phyloP scores from a whole-genome alignment of 75 land plant genomes.

The Pinus albicaulis region DNA sequence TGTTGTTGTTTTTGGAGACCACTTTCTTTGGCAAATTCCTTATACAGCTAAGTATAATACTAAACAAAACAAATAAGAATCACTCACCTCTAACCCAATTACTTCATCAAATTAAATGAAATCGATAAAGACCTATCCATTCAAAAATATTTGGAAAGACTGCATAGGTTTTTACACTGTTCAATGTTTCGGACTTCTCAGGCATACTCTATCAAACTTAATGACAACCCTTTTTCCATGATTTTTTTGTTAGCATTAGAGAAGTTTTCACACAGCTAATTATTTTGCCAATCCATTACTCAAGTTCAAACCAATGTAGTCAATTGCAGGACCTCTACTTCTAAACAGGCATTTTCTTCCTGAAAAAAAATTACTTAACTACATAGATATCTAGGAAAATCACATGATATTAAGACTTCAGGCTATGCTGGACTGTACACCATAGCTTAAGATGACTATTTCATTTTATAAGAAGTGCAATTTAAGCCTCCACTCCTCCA shows the following conservation, averaged over 20 bases:
- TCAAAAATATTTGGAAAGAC: no score
- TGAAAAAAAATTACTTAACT: not conserved
- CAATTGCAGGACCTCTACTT: no score
- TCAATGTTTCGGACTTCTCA: not conserved
- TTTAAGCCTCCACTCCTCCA: not conserved
- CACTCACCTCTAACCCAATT: not conserved
- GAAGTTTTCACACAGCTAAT: no score
- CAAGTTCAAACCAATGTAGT: not conserved
- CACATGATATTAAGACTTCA: not conserved
- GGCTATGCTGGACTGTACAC: not conserved
- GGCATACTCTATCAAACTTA: no score
- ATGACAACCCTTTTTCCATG: no score
- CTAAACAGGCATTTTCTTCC: not conserved
- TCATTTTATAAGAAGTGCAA: not conserved
- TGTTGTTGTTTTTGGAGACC: no score
- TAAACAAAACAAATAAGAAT: constrained; percentile 7
- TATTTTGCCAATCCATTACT: no score
- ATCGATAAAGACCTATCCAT: no score
- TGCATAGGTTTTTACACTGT: no score
- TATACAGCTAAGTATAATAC: no score
- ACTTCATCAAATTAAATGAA: not conserved
- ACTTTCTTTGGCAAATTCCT: no score
- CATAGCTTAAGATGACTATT: not conserved
- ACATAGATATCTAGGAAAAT: not conserved
- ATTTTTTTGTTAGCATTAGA: no score